Evolutionary conservation across 2,329 filamentous ascomycete species (phyloP).

Genomic region (Epichloe aotearoae): DNA sequence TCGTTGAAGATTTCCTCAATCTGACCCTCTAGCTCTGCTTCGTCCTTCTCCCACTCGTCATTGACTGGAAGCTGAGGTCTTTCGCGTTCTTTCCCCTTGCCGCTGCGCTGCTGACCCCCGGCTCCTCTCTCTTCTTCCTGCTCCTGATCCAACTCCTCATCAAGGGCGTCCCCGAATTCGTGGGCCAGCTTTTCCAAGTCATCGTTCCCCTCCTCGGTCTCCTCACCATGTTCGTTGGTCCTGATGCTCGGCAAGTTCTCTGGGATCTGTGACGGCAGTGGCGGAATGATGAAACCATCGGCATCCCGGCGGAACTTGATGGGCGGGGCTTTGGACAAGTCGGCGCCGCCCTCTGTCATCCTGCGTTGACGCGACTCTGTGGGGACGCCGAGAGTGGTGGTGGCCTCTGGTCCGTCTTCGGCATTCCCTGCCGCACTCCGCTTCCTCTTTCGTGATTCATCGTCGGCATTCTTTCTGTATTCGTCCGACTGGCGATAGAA

Average conservation of each 20-base stretch:
- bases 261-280: conserved; percentile 27
- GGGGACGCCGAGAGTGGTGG: not conserved
- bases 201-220: conserved; percentile 15
- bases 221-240: conserved; percentile 6
- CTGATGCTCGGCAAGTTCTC: conserved; percentile 15
- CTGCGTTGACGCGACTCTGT: conserved; percentile 5
- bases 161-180: conserved; percentile 30
- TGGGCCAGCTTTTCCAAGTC: conserved; percentile 28
- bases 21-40: conserved; percentile 53
- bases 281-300: conserved; percentile 56
- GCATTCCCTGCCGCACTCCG: conserved; percentile 15
- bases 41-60: conserved; percentile 49
- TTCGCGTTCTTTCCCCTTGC: conserved; percentile 13
- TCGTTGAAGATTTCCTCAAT: conserved; percentile 59
- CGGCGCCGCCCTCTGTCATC: conserved; percentile 18
- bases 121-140: not conserved
- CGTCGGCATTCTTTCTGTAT: conserved; percentile 39
- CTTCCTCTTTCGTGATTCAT: conserved; percentile 35
- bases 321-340: conserved; percentile 21
- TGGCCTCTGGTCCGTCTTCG: conserved; percentile 8
- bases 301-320: conserved; percentile 40
- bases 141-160: conserved; percentile 15
- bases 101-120: conserved; percentile 3
- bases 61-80: conserved; percentile 40
- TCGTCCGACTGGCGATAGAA: conserved; percentile 56